A percentile compares a stretch with the other conserved stretches of the same genome.
Evolutionary conservation across 352 stramenopile species (phyloP).

Genomic region (Phytophthora tubulina): DNA sequence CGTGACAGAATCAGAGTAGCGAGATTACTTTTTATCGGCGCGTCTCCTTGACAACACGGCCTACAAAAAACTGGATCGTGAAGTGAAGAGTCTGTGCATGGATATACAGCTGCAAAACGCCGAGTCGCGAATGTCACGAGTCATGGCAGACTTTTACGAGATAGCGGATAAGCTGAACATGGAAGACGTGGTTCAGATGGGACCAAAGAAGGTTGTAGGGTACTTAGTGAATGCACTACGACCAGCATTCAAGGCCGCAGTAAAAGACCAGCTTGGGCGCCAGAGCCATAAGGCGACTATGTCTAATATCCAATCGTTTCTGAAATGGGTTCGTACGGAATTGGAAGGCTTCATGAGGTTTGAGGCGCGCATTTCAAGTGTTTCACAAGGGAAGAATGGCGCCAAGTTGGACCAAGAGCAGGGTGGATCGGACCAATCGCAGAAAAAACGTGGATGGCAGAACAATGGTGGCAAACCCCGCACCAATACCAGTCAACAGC

Average conservation of each 20-base stretch:
- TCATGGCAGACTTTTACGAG: slow-evolving; percentile 9
- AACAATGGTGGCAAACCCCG: background rate
- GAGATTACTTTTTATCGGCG: slow-evolving; percentile 9
- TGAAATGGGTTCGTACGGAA: slow-evolving; percentile 1
- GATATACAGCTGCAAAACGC: background rate
- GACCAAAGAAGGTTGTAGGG: slow-evolving; percentile 1
- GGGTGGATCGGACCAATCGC: background rate
- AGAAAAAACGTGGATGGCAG: background rate
- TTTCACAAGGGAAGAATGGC: background rate
- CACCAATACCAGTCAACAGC: background rate
- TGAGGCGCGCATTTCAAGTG: background rate
- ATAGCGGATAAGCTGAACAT: slow-evolving; percentile 2
- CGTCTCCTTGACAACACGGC: slow-evolving; percentile 8
- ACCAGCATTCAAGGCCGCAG: slow-evolving; percentile 3
- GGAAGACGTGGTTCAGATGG: background rate
- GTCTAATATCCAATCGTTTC: background rate
- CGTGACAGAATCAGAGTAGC: background rate
- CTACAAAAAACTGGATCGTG: slow-evolving; percentile 2
- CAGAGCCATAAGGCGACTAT: background rate
- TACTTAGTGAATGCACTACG: slow-evolving; percentile 10
- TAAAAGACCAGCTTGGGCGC: background rate
- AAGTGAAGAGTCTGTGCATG: slow-evolving; percentile 11
- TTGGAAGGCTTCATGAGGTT: slow-evolving; percentile 19
- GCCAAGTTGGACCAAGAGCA: background rate
- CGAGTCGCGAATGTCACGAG: background rate